Percentiles rank a stretch among this genome's conserved stretches.
Conservation (phyloP, 1,139 yeast genomes). For the Geotrichum reessii region DNA sequence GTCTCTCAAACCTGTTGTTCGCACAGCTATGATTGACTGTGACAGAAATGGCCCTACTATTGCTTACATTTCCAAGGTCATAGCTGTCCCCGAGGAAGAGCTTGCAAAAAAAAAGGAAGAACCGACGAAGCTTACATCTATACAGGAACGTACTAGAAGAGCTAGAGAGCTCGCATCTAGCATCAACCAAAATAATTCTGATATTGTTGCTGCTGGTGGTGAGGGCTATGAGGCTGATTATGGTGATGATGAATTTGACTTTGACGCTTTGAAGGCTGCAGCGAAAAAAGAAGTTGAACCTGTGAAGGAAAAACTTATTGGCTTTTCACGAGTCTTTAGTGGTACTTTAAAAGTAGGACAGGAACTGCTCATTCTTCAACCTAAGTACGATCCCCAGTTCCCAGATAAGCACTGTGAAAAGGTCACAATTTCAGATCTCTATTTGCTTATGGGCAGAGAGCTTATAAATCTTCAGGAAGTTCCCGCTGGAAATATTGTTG, state of each 20-base stretch:
- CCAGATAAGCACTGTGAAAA: constrained; percentile 55
- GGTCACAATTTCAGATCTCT: constrained; percentile 59
- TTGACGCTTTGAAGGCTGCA: constrained; percentile 34
- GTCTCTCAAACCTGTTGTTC: constrained; percentile 35
- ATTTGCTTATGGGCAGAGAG: constrained; percentile 88
- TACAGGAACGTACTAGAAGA: constrained; percentile 51
- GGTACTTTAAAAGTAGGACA: constrained; percentile 78
- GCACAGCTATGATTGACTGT: constrained; percentile 58
- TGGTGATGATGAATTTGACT: constrained; percentile 21
- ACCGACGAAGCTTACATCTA: constrained; percentile 49
- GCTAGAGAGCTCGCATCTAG: constrained; percentile 50
- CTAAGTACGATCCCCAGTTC: constrained; percentile 70
- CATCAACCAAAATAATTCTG: constrained; percentile 59
- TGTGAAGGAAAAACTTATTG: constrained; percentile 50
- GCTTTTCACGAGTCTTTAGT: constrained; percentile 82
- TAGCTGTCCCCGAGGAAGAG: constrained; percentile 77
- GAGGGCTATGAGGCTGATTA: constrained; percentile 20
- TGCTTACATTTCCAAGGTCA: constrained; percentile 85
- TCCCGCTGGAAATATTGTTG: constrained; percentile 94
- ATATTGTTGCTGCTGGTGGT: constrained; percentile 28
- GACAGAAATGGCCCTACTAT: constrained; percentile 57
- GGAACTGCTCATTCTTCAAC: constrained; percentile 68
- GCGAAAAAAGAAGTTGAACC: constrained; percentile 32
- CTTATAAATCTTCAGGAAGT: constrained; percentile 69
- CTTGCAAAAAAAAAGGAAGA: constrained; percentile 14